Evolutionary conservation across 73 alveolate species (phyloP), one percentile per base, ranked within the genome.

Genomic region (Strombidium stylifer): DNA sequence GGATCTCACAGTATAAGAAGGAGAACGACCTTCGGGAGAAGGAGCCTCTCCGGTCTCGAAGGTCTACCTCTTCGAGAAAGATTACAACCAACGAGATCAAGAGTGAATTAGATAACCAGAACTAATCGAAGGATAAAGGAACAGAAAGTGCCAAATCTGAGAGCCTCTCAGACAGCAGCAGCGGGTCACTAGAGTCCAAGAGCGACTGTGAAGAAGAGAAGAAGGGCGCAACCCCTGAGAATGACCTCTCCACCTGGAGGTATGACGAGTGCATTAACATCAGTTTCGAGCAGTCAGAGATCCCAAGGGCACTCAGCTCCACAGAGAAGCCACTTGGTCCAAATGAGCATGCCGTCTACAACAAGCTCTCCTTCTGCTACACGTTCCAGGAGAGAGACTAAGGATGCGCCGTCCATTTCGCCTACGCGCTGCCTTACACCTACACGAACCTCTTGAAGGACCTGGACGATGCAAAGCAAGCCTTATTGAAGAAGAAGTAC

Each of bases 351-450:
- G 42, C 19, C 42, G 16, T 42, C 39, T n/a, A n/a, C n/a, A n/a
- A 60, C 41, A 48, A 37, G 28, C 31, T 60, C n/a, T 23, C 40
- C 8, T 60, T 60, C 21, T 32, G 28, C 16, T 60, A 60, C 42
- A 60, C 19, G 52, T 60, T 60, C 42, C 61, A 60, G 35, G 30
- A 44, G 3, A 49, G 23, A 1, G 74, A 37, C 3, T 36, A 42
- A 1, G 74, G 74, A 25, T 32, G 18, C 27, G 58, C 46, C 3
- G 60, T 60, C 1, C 42, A 60, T 41, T 60, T 60, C 42, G 74
- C 74, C 16, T 60, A 60, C 37, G 37, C 58, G 8, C 23, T 37
- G 1, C 74, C 74, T 6, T 60, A 26, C 19, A 60, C 74, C 3
- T 60, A 60, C 27, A 26, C 51, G n/a, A 4, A 40, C 24, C 21